Base-by-base conservation (phyloP, 2,329 filamentous ascomycete species). In the Penicillium hordei region DNA sequence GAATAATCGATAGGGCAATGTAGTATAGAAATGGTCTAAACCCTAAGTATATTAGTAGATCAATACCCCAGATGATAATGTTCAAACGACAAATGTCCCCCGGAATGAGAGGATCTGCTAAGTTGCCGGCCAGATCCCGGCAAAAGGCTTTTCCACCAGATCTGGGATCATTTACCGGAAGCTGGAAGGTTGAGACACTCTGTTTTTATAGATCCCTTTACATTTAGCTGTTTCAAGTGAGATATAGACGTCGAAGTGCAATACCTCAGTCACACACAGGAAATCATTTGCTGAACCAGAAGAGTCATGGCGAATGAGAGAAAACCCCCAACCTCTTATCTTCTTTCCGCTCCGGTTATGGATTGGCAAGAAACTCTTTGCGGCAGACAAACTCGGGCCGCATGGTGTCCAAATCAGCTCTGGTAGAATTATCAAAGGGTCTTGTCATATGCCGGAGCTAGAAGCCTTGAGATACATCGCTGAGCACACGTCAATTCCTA, bases 391-490 rank as follows among this genome's bases (percentile, higher is more conserved):
- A 23, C 19, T 45, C 1, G 51, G 51, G n/a, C 42, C 7, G 12
- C n/a, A 5, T n/a, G 51, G 51, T 39, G 51, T 46, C 17, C 40
- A 10, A 46, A n/a, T 46, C 23, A 53, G 51, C 40, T 31, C 15
- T 29, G 15, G n/a, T 4, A 53, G 33, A 53, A 53, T 53, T n/a
- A 46, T 53, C 23, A 53, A 46, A 46, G 51, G 33, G 13, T 33
- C 42, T 4, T 39, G 51, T 25, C 0, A 3, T 6, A 17, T 3
- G 5, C 5, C 33, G 5, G 42, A 48, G 33, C 42, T 48, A 31
- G 51, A 7, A n/a, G 51, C 52, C 27, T 4, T 54, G 52, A 48
- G 7, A 48, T 54, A 54, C 10, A 25, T 54, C 17, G 43, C 34
- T 48, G 15, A 33, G 9, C n/a, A 54, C 19, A 48, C 43, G 6